These are phyloP conservation scores for Talaromyces wortmannii DNA, from an alignment of 495 filamentous ascomycete species.

Conservation along the genomic window DNA sequence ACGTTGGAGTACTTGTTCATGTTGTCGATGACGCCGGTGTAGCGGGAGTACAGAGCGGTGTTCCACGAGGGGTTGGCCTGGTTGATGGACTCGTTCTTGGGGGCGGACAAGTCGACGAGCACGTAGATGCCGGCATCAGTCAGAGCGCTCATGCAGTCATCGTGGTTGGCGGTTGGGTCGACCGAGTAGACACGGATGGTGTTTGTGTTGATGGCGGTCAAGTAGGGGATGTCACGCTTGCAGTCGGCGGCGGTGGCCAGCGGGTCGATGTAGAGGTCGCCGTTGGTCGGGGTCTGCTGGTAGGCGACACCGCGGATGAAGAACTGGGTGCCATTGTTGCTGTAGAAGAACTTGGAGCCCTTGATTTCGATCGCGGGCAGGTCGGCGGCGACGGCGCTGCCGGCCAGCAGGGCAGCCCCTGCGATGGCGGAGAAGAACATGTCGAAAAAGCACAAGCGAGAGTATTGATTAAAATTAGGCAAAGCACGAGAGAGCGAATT, in stretches of 20 bases:
- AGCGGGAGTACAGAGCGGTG: slow-evolving; percentile 64
- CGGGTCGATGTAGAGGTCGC: slow-evolving; percentile 51
- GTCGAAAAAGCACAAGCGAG: not conserved
- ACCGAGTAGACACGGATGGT: slow-evolving; percentile 90
- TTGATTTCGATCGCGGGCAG: slow-evolving; percentile 68
- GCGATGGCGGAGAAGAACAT: slow-evolving; percentile 39
- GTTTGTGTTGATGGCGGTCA: slow-evolving; percentile 75
- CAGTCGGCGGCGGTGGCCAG: slow-evolving; percentile 64
- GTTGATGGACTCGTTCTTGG: slow-evolving; percentile 77
- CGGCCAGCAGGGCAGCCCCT: slow-evolving; percentile 24
- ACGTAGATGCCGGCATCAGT: slow-evolving; percentile 89
- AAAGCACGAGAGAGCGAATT: not conserved
- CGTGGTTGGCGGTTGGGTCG: slow-evolving; percentile 74
- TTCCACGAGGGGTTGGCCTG: slow-evolving; percentile 72
- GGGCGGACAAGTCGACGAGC: slow-evolving; percentile 70
- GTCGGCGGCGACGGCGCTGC: slow-evolving; percentile 46
- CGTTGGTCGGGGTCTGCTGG: slow-evolving; percentile 36
- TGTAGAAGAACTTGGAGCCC: slow-evolving; percentile 72
- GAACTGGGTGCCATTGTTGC: slow-evolving; percentile 72
- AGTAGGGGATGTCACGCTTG: slow-evolving; percentile 72
- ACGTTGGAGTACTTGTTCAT: slow-evolving; percentile 76
- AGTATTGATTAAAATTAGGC: no score
- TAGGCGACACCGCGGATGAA: slow-evolving; percentile 88
- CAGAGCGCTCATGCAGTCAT: slow-evolving; percentile 76
- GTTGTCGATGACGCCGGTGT: slow-evolving; percentile 79